Base-by-base conservation (phyloP, 1,284 basidiomycete species). In the Sanghuangporus baumii region DNA sequence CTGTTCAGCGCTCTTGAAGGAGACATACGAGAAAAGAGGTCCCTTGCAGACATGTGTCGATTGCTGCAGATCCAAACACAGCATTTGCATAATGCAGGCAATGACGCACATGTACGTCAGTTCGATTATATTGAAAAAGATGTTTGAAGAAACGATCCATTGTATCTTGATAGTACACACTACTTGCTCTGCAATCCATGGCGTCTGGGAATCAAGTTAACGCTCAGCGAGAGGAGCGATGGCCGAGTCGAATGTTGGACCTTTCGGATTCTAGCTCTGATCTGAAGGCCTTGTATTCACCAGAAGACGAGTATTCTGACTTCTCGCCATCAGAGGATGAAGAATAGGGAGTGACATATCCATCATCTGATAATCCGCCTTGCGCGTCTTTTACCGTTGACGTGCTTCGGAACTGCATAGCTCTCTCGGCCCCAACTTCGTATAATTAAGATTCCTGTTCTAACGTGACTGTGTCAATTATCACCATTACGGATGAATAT, bases 81-180 rank as follows among this genome's bases (percentile, higher is more conserved):
- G 34, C 78, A 79, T 68, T 75, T 91, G 60, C 91, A 93, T 76
- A 94, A 94, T 71, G 90, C 89, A 2, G 92, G 92, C 0, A 94
- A 94, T 70, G 91, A 94, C 72, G 91, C 91, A 0, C 80, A 87
- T 70, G 90, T 91, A 69, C 59, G 84, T 78, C 38, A 36, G 41
- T 59, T 57, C 37, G 6, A 48, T 54, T 55, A 36, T 31, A 14
- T 23, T 31, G 40, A 40, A 37, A 54, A 16, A 16, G 6, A 26
- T 1, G 3, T 3, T 8, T 50, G 18, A 8, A 16, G n/a, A 6
- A 26, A 11, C 9, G 50, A 31, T 5, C 18, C 5, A 14, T 36
- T 38, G 23, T 48, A 50, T 26, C 12, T 41, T 59, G 56, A 18
- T 63, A 90, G 87, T 89, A 83, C 67, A 91, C 90, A 0, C 73